A percentile compares a stretch with the other conserved stretches of the same genome.
These are phyloP conservation scores for Metarhizium rileyi DNA, from an alignment of 2,329 filamentous ascomycete species.

Conservation along the genomic window DNA sequence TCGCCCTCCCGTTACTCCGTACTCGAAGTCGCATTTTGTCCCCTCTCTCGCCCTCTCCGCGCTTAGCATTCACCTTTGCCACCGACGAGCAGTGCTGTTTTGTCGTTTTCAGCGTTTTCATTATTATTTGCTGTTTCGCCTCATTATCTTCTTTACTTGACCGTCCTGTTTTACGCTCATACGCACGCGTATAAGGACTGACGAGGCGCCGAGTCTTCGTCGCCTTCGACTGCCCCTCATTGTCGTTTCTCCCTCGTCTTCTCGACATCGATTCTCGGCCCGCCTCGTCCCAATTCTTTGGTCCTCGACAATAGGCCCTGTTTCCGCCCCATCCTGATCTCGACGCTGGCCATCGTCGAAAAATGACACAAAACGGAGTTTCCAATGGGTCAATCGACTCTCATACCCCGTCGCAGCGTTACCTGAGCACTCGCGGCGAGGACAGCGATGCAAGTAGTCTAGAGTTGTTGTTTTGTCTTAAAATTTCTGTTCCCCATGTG, in stretches of 20 bases:
- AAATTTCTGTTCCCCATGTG: neutral
- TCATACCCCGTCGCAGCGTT: slow-evolving; percentile 37
- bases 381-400: slow-evolving; percentile 23
- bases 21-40: neutral
- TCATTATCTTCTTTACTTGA: neutral
- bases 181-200: neutral
- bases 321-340: neutral
- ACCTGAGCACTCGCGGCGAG: slow-evolving; percentile 41
- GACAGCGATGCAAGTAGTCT: slow-evolving; percentile 34
- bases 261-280: slow-evolving; percentile 5
- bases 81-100: neutral
- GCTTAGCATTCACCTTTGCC: neutral
- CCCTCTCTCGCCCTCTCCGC: neutral
- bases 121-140: neutral
- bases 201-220: neutral
- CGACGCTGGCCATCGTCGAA: neutral
- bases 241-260: neutral
- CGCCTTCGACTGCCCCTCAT: neutral
- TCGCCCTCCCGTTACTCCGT: neutral
- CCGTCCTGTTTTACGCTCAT: neutral
- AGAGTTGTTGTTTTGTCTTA: neutral
- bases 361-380: slow-evolving; percentile 33
- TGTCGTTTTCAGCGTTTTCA: neutral
- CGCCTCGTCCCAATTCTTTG: slow-evolving; percentile 1
- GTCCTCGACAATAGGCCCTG: neutral